A percentile compares a stretch with the other conserved stretches of the same genome.
Evolutionary conservation across 2,329 filamentous ascomycete genomes (phyloP).

Genomic region (Cercospora sp.): DNA sequence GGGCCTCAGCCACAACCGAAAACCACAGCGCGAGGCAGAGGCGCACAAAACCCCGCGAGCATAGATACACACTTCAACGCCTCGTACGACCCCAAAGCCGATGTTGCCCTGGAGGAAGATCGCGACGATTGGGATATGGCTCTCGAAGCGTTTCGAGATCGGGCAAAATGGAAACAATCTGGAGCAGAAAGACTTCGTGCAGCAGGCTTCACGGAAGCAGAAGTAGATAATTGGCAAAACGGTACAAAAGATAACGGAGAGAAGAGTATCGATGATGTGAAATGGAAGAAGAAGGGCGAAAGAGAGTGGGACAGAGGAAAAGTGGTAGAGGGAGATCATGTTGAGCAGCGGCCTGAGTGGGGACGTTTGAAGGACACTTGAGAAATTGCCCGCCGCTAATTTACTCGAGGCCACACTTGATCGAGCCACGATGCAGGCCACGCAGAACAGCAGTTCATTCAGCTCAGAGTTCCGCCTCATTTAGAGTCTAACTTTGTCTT

Average conservation of each 20-base stretch:
- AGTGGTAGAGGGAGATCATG: constrained; percentile 56
- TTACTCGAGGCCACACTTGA: not conserved
- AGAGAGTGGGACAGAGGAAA: constrained; percentile 70
- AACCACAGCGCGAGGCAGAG: constrained; percentile 67
- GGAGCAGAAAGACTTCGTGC: constrained; percentile 73
- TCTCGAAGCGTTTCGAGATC: constrained; percentile 74
- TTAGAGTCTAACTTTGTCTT: not conserved
- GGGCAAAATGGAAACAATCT: constrained; percentile 73
- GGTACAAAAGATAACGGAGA: constrained; percentile 64
- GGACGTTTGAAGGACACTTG: constrained; percentile 29
- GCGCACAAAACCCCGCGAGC: constrained; percentile 54
- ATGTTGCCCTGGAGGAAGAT: constrained; percentile 51
- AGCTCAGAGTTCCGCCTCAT: not conserved
- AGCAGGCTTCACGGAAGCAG: constrained; percentile 75
- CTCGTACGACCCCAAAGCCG: constrained; percentile 59
- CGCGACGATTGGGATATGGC: constrained; percentile 74
- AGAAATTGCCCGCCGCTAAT: not conserved
- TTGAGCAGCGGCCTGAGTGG: constrained; percentile 55
- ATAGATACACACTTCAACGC: constrained; percentile 81
- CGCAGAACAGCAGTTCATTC: not conserved
- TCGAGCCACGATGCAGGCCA: not conserved
- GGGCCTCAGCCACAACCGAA: constrained; percentile 59
- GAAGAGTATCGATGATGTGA: constrained; percentile 53
- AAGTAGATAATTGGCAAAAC: constrained; percentile 60
- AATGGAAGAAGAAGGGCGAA: constrained; percentile 48